Evolutionary conservation across 2,329 filamentous ascomycete species (phyloP).

Genomic region (Apiospora marii): DNA sequence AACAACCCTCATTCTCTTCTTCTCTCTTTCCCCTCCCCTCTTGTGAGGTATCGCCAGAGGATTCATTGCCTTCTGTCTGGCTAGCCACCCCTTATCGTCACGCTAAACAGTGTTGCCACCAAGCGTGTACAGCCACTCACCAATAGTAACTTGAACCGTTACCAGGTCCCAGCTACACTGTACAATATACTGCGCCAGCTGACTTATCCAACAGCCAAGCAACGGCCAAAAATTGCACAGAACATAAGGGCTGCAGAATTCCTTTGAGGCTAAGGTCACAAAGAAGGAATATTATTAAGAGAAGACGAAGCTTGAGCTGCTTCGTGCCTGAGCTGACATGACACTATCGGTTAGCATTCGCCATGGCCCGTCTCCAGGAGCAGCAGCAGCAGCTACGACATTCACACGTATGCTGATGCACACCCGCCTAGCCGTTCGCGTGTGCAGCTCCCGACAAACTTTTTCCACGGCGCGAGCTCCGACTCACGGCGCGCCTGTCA

Average conservation of each 20-base stretch:
- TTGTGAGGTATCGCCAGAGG: neutral
- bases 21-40: neutral
- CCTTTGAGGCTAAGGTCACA: neutral
- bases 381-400: neutral
- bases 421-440: neutral
- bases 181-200: neutral
- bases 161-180: neutral
- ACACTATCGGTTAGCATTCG: slow-evolving; percentile 22
- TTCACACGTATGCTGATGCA: slow-evolving; percentile 8
- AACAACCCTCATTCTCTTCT: neutral
- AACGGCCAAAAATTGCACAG: slow-evolving; percentile 28
- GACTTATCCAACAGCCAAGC: neutral
- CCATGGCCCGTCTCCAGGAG: slow-evolving; percentile 14
- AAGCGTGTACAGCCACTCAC: neutral
- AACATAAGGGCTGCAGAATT: neutral
- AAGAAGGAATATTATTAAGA: neutral
- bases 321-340: slow-evolving; percentile 13
- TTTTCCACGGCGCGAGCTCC: slow-evolving; percentile 16
- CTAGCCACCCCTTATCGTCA: neutral
- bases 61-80: neutral
- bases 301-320: neutral
- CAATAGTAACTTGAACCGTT: slow-evolving; percentile 7
- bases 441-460: slow-evolving; percentile 16
- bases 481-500: neutral
- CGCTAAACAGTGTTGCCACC: neutral